Conservation (phyloP, 2,329 filamentous ascomycete genomes). For the Myriosclerotinia duriaeana region DNA sequence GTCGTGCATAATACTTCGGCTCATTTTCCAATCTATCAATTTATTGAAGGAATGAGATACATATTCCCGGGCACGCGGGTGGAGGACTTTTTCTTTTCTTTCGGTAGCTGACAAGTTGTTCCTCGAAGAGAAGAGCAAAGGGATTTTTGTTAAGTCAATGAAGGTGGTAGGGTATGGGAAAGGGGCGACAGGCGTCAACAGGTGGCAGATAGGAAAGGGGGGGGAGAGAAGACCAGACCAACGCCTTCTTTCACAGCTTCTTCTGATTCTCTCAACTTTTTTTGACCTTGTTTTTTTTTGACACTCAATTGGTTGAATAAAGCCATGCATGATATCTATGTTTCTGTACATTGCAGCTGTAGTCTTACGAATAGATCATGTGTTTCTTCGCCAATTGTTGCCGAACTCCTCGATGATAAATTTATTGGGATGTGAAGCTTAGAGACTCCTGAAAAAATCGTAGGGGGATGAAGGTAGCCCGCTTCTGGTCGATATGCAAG, state of each 20-base stretch:
- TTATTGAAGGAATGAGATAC: slow-evolving; percentile 16
- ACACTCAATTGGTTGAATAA: slow-evolving; percentile 27
- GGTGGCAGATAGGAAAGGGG: slow-evolving; percentile 1
- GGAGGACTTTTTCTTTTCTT: slow-evolving; percentile 19
- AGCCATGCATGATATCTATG: slow-evolving; percentile 23
- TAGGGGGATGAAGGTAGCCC: neutral
- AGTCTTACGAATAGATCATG: slow-evolving; percentile 38
- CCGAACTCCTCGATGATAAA: neutral
- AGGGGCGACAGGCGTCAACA: slow-evolving; percentile 13
- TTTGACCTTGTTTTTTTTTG: slow-evolving; percentile 19
- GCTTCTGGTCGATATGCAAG: neutral
- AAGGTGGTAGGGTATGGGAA: slow-evolving; percentile 5
- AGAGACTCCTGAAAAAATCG: neutral
- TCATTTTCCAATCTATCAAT: slow-evolving; percentile 18
- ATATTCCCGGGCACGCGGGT: slow-evolving; percentile 14
- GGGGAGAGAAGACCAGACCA: slow-evolving; percentile 1
- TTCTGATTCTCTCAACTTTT: slow-evolving; percentile 19
- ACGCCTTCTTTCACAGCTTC: slow-evolving; percentile 2
- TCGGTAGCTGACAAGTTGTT: slow-evolving; percentile 9
- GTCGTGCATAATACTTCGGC: slow-evolving; percentile 23
- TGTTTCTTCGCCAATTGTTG: slow-evolving; percentile 18
- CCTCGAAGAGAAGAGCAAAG: slow-evolving; percentile 17
- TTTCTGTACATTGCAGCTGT: slow-evolving; percentile 38
- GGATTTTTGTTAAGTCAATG: slow-evolving; percentile 11
- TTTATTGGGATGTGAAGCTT: neutral